Percentiles rank a stretch among this genome's conserved stretches.
Conservation (phyloP, 768 basidiomycete genomes). For the Amanita pseudoporphyria region DNA sequence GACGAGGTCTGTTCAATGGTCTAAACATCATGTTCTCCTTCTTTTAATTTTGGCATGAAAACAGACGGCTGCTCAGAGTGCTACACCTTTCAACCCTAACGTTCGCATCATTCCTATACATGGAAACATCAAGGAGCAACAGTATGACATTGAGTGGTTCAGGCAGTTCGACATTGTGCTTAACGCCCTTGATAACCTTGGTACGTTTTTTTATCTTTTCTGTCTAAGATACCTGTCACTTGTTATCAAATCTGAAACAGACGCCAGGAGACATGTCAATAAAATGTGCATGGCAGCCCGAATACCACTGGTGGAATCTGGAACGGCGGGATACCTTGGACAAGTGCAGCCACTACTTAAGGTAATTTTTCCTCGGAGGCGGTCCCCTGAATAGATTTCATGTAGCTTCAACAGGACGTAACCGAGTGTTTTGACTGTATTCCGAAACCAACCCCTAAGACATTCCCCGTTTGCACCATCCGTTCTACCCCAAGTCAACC, state of each 20-base stretch:
- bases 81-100: constrained; percentile 77
- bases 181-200: constrained; percentile 94
- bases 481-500: constrained; percentile 94
- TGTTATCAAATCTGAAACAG: constrained; percentile 26
- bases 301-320: constrained; percentile 89
- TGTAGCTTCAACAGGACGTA: constrained; percentile 43
- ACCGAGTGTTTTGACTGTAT: constrained; percentile 97
- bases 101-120: constrained; percentile 84
- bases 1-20: neutral
- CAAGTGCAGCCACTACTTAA: constrained; percentile 93
- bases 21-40: neutral
- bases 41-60: neutral
- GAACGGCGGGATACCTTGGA: constrained; percentile 94
- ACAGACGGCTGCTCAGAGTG: constrained; percentile 78
- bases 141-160: constrained; percentile 90
- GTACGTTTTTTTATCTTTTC: constrained; percentile 31
- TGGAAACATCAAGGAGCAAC: constrained; percentile 90
- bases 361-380: constrained; percentile 27
- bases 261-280: constrained; percentile 93
- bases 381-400: neutral
- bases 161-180: constrained; percentile 84
- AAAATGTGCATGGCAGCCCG: constrained; percentile 93
- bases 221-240: neutral
- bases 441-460: constrained; percentile 87
- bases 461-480: constrained; percentile 97